Base-by-base conservation (phyloP, 352 stramenopile species). In the Globisporangium recalcitrans region DNA sequence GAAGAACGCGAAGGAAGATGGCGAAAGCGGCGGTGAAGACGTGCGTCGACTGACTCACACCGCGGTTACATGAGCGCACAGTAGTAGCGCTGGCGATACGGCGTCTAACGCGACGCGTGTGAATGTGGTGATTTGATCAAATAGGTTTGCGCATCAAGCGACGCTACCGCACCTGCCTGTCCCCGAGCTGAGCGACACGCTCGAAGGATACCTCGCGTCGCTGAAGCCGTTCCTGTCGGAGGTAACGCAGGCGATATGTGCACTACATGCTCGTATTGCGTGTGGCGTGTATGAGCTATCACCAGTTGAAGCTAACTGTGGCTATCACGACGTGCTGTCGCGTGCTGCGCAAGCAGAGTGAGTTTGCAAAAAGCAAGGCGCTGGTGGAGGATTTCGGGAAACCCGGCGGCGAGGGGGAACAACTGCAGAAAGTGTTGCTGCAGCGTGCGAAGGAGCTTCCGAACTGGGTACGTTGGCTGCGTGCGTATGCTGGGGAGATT, bases 181-280 rank as follows among this genome's bases (percentile, higher is more conserved):
- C 55, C 91, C 94, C 0, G 60, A 70, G 10, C 69, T 98, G 4
- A 69, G 90, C 32, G 77, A 95, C 36, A 98, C 92, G 34, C 67
- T 96, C n/a, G 51, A 75, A 40, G 85, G 85, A 36, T 97, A 97
- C 62, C 62, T 92, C 44, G 64, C 64, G n/a, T 82, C 79, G n/a
- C 58, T 97, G 13, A 78, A 71, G 68, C 87, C 71, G 8, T 76
- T 85, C 54, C 54, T 85, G 10, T 77, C 77, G n/a, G 63, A 71
- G 71, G 75, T 78, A 47, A 29, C 58, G 27, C n/a, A n/a, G n/a
- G n/a, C n/a, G n/a, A n/a, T n/a, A n/a, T n/a, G n/a, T n/a, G n/a
- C n/a, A n/a, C n/a, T n/a, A n/a, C n/a, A n/a, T n/a, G n/a, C n/a
- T n/a, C n/a, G n/a, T n/a, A n/a, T n/a, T n/a, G n/a, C n/a, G n/a